These are phyloP conservation scores for Citrullus amarus DNA, from an alignment of 306 rosid genomes.

Conservation along the genomic window DNA sequence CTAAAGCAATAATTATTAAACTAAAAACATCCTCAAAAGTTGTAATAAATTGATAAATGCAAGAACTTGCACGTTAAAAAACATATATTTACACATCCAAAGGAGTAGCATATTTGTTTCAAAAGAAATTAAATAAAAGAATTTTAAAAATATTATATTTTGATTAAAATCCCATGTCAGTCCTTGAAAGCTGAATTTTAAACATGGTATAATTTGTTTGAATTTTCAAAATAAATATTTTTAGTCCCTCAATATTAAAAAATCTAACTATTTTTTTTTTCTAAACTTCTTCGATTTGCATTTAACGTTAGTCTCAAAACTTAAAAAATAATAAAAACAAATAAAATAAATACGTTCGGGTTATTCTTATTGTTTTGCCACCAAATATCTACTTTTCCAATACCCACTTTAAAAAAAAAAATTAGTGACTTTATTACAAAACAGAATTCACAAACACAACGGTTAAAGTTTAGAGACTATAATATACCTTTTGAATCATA, in stretches of 20 bases:
- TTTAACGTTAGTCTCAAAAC: neutral
- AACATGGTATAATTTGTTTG: too few relatives aligned
- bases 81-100: neutral
- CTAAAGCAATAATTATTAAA: neutral
- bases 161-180: neutral
- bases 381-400: too few relatives aligned
- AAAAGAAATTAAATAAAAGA: neutral
- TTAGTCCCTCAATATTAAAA: neutral
- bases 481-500: neutral
- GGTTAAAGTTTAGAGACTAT: neutral
- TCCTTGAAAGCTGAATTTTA: too few relatives aligned
- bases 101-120: neutral
- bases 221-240: too few relatives aligned
- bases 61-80: neutral
- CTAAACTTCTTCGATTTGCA: neutral
- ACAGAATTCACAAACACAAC: neutral
- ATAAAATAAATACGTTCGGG: too few relatives aligned
- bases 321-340: too few relatives aligned
- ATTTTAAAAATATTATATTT: neutral
- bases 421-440: neutral
- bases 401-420: neutral
- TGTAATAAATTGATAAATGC: neutral
- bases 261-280: neutral
- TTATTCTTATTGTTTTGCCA: too few relatives aligned
- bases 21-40: neutral